phyloP scores from a whole-genome alignment of 805 yeast species.

The Schwanniomyces yamadae region DNA sequence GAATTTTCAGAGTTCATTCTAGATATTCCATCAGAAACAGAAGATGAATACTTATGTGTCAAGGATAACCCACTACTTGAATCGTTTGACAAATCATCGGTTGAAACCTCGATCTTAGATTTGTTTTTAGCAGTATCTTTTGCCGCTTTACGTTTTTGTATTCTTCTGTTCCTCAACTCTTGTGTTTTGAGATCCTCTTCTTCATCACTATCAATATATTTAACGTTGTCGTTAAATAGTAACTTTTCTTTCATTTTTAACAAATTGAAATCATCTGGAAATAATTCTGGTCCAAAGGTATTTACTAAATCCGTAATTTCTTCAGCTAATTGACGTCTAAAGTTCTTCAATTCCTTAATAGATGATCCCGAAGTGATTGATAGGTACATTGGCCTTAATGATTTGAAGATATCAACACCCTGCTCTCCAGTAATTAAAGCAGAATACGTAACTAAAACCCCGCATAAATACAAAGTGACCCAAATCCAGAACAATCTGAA shows the following conservation, averaged over 20 bases:
- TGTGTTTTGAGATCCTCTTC: constrained; percentile 51
- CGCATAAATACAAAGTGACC: constrained; percentile 53
- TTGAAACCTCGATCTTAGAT: constrained; percentile 3
- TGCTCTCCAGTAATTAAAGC: constrained; percentile 90
- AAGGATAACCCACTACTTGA: constrained; percentile 19
- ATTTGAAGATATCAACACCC: constrained; percentile 85
- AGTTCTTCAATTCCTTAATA: constrained; percentile 55
- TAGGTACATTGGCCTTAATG: constrained; percentile 75
- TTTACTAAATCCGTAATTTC: constrained; percentile 81
- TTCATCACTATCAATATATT: constrained; percentile 43
- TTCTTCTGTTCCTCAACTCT: constrained; percentile 44
- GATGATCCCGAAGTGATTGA: constrained; percentile 60
- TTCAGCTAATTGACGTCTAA: constrained; percentile 60
- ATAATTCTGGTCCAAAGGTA: constrained; percentile 77
- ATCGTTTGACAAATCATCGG: constrained; percentile 10
- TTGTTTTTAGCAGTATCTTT: constrained; percentile 13
- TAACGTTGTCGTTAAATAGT: constrained; percentile 25
- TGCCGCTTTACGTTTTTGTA: constrained; percentile 23
- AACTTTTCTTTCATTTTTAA: constrained; percentile 44
- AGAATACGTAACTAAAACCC: constrained; percentile 79
- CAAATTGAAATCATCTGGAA: constrained; percentile 74
- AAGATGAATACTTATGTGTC: constrained; percentile 26
- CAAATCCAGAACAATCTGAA: constrained; percentile 40
- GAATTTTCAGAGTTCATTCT: constrained; percentile 62
- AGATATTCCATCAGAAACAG: constrained; percentile 60